Evolutionary conservation across 257 asterid genomes (phyloP), one percentile per base, ranked within the genome.

Genomic region (Paulownia fortunei): DNA sequence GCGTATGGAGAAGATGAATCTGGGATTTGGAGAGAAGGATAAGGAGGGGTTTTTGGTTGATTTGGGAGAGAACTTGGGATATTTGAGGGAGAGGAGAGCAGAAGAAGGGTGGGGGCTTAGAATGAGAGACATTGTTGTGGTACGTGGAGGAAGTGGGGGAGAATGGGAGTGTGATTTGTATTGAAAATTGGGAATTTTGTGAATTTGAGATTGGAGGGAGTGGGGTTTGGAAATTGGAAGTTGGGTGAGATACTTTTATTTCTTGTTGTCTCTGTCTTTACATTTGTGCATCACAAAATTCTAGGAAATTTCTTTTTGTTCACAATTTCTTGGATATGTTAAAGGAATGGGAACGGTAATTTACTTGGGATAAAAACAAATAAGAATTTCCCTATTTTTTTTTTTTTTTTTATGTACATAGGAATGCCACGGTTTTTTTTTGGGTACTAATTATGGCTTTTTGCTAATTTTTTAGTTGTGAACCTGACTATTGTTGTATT

Each of bases 91-190:
- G 64, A 76, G 60, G 52, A 80, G 78, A 55, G 82, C 11, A 5
- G 84, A 30, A 61, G 67, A 73, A 18, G 80, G 78, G 18, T 56
- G 67, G 61, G 86, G 82, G 81, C 49, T 77, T 27, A 83, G 83
- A 39, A 85, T 81, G 78, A 86, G 82, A 39, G 90, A 73, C 92
- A 85, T 85, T 58, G 77, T 37, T 52, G 24, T 44, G 66, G 74
- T 69, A 44, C 11, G 88, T n/a, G n/a, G n/a, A n/a, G n/a, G n/a
- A n/a, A n/a, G n/a, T n/a, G n/a, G n/a, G n/a, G n/a, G n/a, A n/a
- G n/a, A n/a, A n/a, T n/a, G n/a, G n/a, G n/a, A n/a, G n/a, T n/a
- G n/a, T n/a, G n/a, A n/a, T n/a, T n/a, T n/a, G n/a, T n/a, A n/a
- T n/a, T n/a, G n/a, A n/a, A n/a, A n/a, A n/a, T n/a, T n/a, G n/a